phyloP scores from a whole-genome alignment of 2,329 filamentous ascomycete genomes.

The Aspergillus sp. region DNA sequence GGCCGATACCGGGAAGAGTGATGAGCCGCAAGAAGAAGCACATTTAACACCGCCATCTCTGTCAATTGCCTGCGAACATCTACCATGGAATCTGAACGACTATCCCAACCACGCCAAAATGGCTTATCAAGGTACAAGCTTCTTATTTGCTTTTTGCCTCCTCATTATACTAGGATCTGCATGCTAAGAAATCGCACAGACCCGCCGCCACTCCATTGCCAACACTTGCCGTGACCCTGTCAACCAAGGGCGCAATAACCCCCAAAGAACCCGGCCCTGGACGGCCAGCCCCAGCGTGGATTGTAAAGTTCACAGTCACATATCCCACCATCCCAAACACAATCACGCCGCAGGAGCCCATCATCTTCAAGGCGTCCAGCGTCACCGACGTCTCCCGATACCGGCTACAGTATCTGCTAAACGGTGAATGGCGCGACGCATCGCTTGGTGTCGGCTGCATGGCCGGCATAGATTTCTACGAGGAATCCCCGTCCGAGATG shows the following conservation, averaged over 20 bases:
- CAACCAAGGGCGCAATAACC: not conserved
- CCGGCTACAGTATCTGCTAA: not conserved
- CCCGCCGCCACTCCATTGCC: not conserved
- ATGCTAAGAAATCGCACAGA: not conserved
- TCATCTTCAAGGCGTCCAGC: not conserved
- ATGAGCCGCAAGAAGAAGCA: no score
- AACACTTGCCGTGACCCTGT: not conserved
- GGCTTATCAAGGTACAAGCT: not conserved
- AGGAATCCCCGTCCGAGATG: not conserved
- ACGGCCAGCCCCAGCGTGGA: not conserved
- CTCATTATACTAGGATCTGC: not conserved
- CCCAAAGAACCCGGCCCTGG: not conserved
- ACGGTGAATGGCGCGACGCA: not conserved
- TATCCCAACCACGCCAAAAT: not conserved
- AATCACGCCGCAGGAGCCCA: not conserved
- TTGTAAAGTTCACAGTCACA: not conserved
- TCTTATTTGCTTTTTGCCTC: not conserved
- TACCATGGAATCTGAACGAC: not conserved
- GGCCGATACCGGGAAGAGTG: no score
- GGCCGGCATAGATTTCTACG: not conserved
- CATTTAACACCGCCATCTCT: no score
- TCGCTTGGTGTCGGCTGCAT: not conserved
- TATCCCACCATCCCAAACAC: not conserved
- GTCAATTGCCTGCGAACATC: not conserved
- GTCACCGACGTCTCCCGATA: not conserved